These are phyloP conservation scores for Chytridiales sp. DNA, from an alignment of 371 early-diverging fungal genomes.

Conservation along the genomic window DNA sequence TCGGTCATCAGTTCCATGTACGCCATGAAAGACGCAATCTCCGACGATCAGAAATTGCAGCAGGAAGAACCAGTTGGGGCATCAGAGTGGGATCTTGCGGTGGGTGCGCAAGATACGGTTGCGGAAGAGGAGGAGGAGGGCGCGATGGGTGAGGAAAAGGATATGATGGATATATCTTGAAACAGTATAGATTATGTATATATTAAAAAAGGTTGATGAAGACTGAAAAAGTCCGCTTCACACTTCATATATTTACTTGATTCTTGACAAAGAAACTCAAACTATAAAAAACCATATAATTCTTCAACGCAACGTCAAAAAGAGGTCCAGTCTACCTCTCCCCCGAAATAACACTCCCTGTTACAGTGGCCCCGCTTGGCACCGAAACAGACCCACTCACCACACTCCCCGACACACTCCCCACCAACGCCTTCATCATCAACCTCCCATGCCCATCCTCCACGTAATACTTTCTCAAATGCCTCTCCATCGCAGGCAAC, in stretches of 20 bases:
- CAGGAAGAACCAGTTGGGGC: conserved; percentile 4
- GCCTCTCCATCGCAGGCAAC: conserved; percentile 44
- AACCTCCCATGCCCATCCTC: conserved; percentile 31
- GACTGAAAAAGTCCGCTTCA: too few relatives aligned
- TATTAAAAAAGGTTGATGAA: too few relatives aligned
- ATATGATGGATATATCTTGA: conserved; percentile 22
- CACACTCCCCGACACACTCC: neutral
- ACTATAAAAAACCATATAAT: too few relatives aligned
- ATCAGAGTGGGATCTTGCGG: neutral
- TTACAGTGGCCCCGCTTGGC: too few relatives aligned
- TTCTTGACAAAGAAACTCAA: too few relatives aligned
- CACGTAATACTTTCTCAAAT: conserved; percentile 35
- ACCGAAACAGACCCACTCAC: too few relatives aligned
- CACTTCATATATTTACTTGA: too few relatives aligned
- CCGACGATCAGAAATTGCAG: conserved; percentile 9
- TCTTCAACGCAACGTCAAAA: too few relatives aligned
- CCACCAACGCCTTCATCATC: conserved; percentile 4
- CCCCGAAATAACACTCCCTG: too few relatives aligned
- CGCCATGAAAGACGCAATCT: conserved; percentile 29
- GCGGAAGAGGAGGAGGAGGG: conserved; percentile 31
- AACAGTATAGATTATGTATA: too few relatives aligned
- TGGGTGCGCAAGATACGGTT: conserved; percentile 16
- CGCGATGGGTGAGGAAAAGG: conserved; percentile 17
- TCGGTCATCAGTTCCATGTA: conserved; percentile 30
- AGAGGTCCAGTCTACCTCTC: too few relatives aligned